Evolutionary conservation across 192 early-diverging fungal species (phyloP).

Genomic region (Glomus cerebriforme): DNA sequence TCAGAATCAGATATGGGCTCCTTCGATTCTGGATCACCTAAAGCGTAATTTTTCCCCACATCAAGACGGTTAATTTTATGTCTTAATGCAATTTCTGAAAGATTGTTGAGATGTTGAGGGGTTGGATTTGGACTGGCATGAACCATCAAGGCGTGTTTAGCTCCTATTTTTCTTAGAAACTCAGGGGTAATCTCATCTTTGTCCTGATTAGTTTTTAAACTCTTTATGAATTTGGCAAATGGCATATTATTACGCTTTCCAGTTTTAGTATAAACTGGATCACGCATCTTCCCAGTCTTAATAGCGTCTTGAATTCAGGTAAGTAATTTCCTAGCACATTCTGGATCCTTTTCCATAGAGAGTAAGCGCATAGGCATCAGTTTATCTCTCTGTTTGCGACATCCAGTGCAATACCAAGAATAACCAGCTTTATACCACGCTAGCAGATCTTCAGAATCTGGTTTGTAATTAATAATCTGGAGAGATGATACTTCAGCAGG

Average conservation of each 20-base stretch:
- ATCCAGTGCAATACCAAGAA: slow-evolving; percentile 31
- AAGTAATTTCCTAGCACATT: slow-evolving; percentile 30
- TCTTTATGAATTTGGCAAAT: slow-evolving; percentile 21
- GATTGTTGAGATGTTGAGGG: no score
- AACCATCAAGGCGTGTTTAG: not conserved
- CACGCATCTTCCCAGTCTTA: no score
- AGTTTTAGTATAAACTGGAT: not conserved
- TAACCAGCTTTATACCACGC: slow-evolving; percentile 25
- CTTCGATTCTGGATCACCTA: no score
- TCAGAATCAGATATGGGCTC: no score
- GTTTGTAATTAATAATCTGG: slow-evolving; percentile 12
- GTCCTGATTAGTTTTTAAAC: not conserved
- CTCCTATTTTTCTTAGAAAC: slow-evolving; percentile 10
- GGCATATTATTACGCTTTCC: slow-evolving; percentile 16
- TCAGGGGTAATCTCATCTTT: not conserved
- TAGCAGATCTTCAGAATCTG: not conserved
- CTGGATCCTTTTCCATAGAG: slow-evolving; percentile 32
- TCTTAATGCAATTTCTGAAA: no score
- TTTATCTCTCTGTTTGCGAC: slow-evolving; percentile 25
- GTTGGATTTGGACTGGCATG: no score
- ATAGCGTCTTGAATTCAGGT: slow-evolving; percentile 31
- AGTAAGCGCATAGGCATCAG: slow-evolving; percentile 19
- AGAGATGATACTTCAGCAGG: slow-evolving; percentile 19
- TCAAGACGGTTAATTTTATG: no score
- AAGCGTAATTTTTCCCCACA: no score